Base-by-base conservation (phyloP, 192 early-diverging fungal species). In the Powellomyces hirtus region DNA sequence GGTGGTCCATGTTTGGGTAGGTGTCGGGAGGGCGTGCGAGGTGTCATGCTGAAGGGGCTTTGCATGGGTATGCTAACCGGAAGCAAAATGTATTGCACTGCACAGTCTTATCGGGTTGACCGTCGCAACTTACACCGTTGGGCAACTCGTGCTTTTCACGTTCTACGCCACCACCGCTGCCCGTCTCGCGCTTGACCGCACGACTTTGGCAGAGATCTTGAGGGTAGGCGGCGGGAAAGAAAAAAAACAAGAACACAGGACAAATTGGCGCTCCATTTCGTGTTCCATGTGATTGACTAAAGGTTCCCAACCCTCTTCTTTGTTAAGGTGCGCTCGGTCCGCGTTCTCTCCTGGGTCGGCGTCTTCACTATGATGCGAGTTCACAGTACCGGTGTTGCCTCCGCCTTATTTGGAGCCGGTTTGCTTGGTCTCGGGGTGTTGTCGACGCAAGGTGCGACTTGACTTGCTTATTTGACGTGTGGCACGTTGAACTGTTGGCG, bases 121-220 rank as follows among this genome's bases (percentile, higher is more conserved):
- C 10, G 46, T 50, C 3, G 62, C 62, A 20, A 64, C 62, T 3
- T 64, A 64, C 31, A 49, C 44, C 29, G 34, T 64, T 20, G 62
- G 62, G 1, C 16, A 64, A 20, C 62, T 64, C 13, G 20, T 52
- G 16, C 26, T 64, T 14, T 30, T 49, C 16, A 64, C 46, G 10
- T 64, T 64, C 20, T 64, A 64, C 29, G 62, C 62, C 22, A 64
- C 62, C 2, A 64, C 62, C 5, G 62, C 62, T 14, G 62, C 62
- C 14, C 62, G 62, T 2, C 38, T 64, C 4, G 62, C 62, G 2
- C 46, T 64, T 13, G 62, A 64, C 30, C 31, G 31, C 46, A 64
- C 46, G 2, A 64, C 44, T 2, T 26, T 64, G 20, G 62, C 45
- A 4, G 62, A 64, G 29, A 33, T 64, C 2, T 33, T 64, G 44